phyloP scores from a whole-genome alignment of 2,329 filamentous ascomycete species.

The Fusarium palustre region DNA sequence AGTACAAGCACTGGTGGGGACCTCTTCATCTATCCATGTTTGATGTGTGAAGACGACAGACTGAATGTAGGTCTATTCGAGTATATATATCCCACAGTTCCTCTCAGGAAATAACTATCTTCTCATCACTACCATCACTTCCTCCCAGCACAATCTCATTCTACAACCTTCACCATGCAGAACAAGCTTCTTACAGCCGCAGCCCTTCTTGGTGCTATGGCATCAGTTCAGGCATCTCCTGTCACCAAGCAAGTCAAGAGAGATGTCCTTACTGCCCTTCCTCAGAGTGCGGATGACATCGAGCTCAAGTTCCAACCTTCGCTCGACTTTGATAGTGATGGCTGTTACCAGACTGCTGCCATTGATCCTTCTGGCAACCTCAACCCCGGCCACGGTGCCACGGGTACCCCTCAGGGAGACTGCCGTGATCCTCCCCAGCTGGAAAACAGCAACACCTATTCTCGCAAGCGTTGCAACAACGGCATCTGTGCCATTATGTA shows the following conservation, averaged over 20 bases:
- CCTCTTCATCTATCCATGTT: neutral
- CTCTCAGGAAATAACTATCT: neutral
- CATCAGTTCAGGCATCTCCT: conserved; percentile 34
- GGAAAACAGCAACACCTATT: conserved; percentile 50
- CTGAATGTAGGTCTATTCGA: neutral
- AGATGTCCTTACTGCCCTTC: conserved; percentile 49
- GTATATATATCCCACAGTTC: conserved; percentile 16
- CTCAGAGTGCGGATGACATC: conserved; percentile 48
- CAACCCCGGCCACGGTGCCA: conserved; percentile 45
- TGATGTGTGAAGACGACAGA: neutral
- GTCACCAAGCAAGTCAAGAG: conserved; percentile 34
- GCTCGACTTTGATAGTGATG: conserved; percentile 56
- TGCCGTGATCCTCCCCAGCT: conserved; percentile 50
- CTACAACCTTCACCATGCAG: conserved; percentile 22
- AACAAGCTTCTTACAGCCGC: conserved; percentile 29
- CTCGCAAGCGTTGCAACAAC: conserved; percentile 51
- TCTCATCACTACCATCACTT: neutral
- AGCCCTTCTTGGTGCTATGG: conserved; percentile 35
- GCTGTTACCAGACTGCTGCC: conserved; percentile 62
- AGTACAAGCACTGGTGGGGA: neutral
- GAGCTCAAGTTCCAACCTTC: conserved; percentile 54
- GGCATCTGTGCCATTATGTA: conserved; percentile 51
- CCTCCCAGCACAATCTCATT: neutral
- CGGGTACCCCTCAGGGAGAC: conserved; percentile 46
- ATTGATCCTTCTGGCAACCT: conserved; percentile 53